Evolutionary conservation across 139 green algal species (phyloP), one percentile per base, ranked within the genome.

Genomic region (Nannochloris sp.): DNA sequence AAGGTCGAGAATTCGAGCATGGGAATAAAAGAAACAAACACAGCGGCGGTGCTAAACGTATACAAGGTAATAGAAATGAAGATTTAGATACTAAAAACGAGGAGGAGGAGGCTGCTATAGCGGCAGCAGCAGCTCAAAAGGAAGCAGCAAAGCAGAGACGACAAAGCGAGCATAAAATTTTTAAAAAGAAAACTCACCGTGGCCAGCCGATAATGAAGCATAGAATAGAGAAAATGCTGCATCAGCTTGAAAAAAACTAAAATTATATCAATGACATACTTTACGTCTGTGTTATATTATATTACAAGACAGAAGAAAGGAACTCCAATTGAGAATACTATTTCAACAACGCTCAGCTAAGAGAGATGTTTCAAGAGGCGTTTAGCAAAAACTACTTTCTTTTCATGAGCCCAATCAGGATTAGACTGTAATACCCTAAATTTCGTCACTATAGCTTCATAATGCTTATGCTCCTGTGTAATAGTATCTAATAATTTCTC

Each of bases 191-290:
- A 54, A 90, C 68, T 2, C 35, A 46, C 23, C 60, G 48, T 12
- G 83, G 83, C 12, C 83, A 90, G 74, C 83, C 83, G 15, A 48
- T 88, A 25, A 88, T 90, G 83, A 87, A 84, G 56, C 61, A 86
- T 53, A 46, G 83, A 10, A 71, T 90, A 2, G 68, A 83, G 30
- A 77, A 73, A 44, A 61, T 88, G 15, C 59, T 90, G 34, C 53
- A 44, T 5, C 46, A 75, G 64, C 68, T 90, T 48, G 38, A 51
- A 51, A 51, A 51, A 19, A 19, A 51, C 19, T 51, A 19, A n/a
- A n/a, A 51, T 51, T 51, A 51, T 51, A 51, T 19, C 42, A 27
- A 27, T 51, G 19, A 19, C 19, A 27, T 27, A 51, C 19, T 51
- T 19, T 51, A 51, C 19, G 42, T 51, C 19, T 27, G 42, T 27